Conservation (phyloP, 148 eudicot genomes). For the Silene latifolia region DNA sequence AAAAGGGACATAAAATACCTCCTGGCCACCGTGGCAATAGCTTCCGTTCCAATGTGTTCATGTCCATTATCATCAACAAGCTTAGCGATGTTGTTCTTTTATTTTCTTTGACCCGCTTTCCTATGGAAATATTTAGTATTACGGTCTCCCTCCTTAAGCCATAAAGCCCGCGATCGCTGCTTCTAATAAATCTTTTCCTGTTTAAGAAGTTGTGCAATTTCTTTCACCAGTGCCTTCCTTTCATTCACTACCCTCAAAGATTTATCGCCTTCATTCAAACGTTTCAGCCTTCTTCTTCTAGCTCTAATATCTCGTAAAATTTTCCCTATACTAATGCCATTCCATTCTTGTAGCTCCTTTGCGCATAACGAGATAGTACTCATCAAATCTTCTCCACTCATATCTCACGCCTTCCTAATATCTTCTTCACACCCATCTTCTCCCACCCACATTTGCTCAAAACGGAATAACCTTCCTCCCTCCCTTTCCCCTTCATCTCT, state of each 20-base stretch:
- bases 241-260: not conserved
- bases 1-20: no score
- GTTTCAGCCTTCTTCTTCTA: not conserved
- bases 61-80: not conserved
- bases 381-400: not conserved
- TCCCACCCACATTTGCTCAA: not conserved
- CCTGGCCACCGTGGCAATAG: no score
- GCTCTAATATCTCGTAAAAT: not conserved
- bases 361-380: not conserved
- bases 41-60: no score
- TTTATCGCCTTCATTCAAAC: not conserved
- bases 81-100: not conserved
- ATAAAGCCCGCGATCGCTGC: not conserved
- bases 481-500: no score
- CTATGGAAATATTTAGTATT: no score
- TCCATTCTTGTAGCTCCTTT: not conserved
- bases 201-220: not conserved
- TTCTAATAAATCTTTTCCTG: not conserved
- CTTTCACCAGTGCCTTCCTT: not conserved
- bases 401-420: not conserved
- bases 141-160: not conserved
- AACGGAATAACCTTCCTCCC: not conserved
- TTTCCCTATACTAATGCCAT: no score
- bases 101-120: not conserved
- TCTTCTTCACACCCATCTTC: not conserved